Conservation (phyloP, 1,284 basidiomycete species). For the Ganoderma lucidum region DNA sequence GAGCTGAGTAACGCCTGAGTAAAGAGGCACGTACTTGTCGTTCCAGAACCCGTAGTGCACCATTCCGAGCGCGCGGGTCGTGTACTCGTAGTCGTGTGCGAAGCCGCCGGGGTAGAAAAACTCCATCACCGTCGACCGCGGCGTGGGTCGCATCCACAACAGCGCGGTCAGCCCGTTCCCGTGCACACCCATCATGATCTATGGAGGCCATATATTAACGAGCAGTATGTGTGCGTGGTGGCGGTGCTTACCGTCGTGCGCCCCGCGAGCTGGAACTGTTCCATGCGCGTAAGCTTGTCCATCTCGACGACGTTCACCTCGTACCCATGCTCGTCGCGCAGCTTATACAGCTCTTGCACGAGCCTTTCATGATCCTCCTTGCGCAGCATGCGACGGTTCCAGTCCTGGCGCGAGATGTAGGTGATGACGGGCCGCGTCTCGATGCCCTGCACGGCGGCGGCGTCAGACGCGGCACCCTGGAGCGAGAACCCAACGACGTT, state of each 20-base stretch:
- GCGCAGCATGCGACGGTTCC: conserved; percentile 81
- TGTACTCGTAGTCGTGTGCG: conserved; percentile 87
- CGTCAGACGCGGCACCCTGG: conserved; percentile 46
- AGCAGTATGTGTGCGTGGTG: conserved; percentile 1
- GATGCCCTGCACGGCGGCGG: conserved; percentile 38
- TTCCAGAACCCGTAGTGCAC: conserved; percentile 88
- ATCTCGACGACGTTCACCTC: conserved; percentile 88
- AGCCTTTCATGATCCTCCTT: conserved; percentile 72
- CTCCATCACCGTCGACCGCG: conserved; percentile 83
- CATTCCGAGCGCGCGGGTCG: conserved; percentile 83
- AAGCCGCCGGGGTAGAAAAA: conserved; percentile 90
- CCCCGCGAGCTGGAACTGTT: conserved; percentile 81
- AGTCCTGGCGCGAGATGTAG: conserved; percentile 86
- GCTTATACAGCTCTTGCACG: conserved; percentile 66
- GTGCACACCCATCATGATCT: conserved; percentile 91
- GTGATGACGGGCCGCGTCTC: conserved; percentile 74
- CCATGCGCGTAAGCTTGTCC: conserved; percentile 79
- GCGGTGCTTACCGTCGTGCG: conserved; percentile 74
- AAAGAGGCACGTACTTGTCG: conserved; percentile 48
- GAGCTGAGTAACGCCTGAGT: not conserved
- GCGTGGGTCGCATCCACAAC: conserved; percentile 85
- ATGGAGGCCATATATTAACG: conserved; percentile 7
- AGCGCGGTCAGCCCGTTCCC: conserved; percentile 87
- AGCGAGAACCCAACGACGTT: conserved; percentile 79
- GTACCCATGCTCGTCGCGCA: conserved; percentile 77